Base-by-base conservation (phyloP, 306 rosid genomes). In the Sindora glabra region DNA sequence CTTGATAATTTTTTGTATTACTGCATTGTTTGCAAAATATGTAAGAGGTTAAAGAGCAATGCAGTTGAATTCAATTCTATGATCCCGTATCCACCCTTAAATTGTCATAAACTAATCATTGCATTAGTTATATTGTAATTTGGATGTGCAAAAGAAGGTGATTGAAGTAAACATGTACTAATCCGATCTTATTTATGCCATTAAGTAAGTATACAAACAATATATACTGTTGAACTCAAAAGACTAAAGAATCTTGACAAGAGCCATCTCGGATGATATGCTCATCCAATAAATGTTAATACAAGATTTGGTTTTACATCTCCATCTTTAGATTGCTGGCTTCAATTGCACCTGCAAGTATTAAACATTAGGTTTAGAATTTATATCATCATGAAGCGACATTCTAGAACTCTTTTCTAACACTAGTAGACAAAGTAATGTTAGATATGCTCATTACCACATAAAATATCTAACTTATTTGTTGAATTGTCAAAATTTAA, bases 301-400 rank as follows among this genome's bases (percentile, higher is more conserved):
- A 51, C 64, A 70, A 44, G 51, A 10, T 79, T 67, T 42, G 34
- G 41, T 68, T 80, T 81, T n/a, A 83, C 81, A 79, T 79, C 86
- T 85, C 86, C 86, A 74, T 83, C 86, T 86, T 86, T 56, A 73
- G 72, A 66, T 83, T 79, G 77, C 79, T 64, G 48, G 72, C 86
- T 67, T 89, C 96, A 69, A 73, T 38, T 23, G 83, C 61, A 64
- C 89, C 96, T 89, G 95, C 83, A 70, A 59, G 72, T 64, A 36
- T 36, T 48, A 69, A 32, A 61, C 54, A 58, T 9, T 34, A 40
- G 10, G 40, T 45, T 74, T 30, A 68, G 75, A 69, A 74, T 62
- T 48, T 60, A 62, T 25, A 25, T 54, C 11, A 29, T 5, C 34
- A 29, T 29, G 8, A 9, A 5, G 8, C 8, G 8, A 29, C 34